Conservation (phyloP, 768 basidiomycete species). For the Kwoniella botswanensis region DNA sequence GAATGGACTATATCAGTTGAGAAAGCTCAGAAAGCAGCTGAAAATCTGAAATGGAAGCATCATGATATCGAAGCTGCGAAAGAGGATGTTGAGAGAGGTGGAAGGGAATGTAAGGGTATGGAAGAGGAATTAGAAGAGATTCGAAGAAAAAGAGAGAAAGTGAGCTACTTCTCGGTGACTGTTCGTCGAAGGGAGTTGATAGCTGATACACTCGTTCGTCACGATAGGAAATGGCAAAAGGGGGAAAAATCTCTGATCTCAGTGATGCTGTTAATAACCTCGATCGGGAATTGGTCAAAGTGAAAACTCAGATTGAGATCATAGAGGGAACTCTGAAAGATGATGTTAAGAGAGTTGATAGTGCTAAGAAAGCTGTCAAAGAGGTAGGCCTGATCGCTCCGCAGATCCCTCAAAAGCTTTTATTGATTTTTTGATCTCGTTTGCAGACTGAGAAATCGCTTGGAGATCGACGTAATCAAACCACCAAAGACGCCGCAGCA, state of each 20-base stretch:
- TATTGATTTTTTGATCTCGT: conserved; percentile 12
- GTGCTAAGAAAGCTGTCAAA: conserved; percentile 65
- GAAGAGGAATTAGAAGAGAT: conserved; percentile 70
- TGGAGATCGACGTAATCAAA: conserved; percentile 67
- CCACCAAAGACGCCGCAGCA: conserved; percentile 64
- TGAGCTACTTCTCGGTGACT: conserved; percentile 25
- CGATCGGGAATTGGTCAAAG: conserved; percentile 79
- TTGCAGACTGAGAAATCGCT: conserved; percentile 67
- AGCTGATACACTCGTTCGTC: conserved; percentile 5
- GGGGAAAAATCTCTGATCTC: conserved; percentile 85
- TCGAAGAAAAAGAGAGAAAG: conserved; percentile 71
- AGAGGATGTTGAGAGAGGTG: conserved; percentile 60
- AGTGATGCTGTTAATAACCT: conserved; percentile 78
- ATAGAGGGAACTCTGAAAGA: conserved; percentile 75
- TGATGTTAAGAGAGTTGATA: conserved; percentile 69
- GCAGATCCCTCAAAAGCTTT: neutral
- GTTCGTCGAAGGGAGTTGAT: too few species aligned
- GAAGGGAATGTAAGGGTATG: conserved; percentile 64
- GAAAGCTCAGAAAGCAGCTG: conserved; percentile 52
- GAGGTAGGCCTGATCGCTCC: conserved; percentile 62
- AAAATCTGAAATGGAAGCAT: conserved; percentile 42
- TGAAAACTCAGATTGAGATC: conserved; percentile 83
- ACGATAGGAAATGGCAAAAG: conserved; percentile 80
- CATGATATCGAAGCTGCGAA: conserved; percentile 48
- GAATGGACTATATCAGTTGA: conserved; percentile 70